A percentile compares a stretch with the other conserved stretches of the same genome.
Evolutionary conservation across 2,329 filamentous ascomycete genomes (phyloP).

Genomic region (Pseudomassariella vexata): DNA sequence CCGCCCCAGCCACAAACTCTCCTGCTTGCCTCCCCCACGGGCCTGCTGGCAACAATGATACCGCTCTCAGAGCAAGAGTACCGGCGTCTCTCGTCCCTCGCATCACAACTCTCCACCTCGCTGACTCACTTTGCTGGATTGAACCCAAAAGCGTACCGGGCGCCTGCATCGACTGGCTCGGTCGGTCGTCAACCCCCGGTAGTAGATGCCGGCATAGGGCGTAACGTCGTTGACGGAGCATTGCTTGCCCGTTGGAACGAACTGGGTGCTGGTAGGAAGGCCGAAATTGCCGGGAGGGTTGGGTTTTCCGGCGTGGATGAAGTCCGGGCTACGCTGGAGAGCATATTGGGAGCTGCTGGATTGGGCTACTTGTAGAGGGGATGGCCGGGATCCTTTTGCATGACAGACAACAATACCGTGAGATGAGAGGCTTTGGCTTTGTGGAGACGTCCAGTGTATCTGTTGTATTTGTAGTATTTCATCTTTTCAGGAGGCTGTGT

Average conservation of each 20-base stretch:
- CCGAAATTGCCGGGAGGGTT: conserved; percentile 69
- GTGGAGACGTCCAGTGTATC: no score
- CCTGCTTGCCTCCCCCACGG: conserved; percentile 69
- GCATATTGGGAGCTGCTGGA: conserved; percentile 46
- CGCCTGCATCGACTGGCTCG: conserved; percentile 41
- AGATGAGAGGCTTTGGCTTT: no score
- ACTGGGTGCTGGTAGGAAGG: conserved; percentile 62
- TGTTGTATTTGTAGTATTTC: no score
- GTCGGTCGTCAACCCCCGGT: conserved; percentile 36
- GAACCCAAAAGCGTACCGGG: conserved; percentile 76
- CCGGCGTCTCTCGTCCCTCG: conserved; percentile 73
- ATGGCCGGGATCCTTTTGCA: no score
- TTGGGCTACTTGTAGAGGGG: conserved; percentile 37
- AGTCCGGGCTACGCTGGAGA: conserved; percentile 57
- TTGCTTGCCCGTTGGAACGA: conserved; percentile 71
- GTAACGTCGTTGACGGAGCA: conserved; percentile 73
- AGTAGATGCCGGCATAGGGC: conserved; percentile 52
- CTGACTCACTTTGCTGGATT: conserved; percentile 73
- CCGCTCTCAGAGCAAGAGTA: conserved; percentile 76
- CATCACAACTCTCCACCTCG: conserved; percentile 71
- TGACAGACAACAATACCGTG: no score
- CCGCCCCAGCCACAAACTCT: conserved; percentile 38
- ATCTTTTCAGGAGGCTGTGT: no score
- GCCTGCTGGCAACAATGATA: conserved; percentile 69
- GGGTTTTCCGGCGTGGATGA: conserved; percentile 60